Evolutionary conservation across 768 basidiomycete genomes (phyloP).

Genomic region (Boletus edulis): DNA sequence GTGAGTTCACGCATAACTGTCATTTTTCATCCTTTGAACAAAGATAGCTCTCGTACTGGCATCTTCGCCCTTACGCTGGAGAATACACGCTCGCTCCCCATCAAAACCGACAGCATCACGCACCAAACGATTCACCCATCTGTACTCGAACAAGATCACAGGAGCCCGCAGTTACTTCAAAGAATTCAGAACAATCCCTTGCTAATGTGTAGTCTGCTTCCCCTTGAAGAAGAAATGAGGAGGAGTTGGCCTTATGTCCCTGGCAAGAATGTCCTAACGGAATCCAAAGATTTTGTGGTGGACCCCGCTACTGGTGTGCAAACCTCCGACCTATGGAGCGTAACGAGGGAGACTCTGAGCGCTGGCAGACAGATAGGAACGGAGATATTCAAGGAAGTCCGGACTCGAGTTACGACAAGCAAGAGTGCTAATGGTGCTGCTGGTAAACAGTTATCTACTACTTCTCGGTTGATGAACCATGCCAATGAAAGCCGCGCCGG

Average conservation of each 20-base stretch:
- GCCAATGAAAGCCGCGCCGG: slow-evolving; percentile 25
- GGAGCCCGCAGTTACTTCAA: slow-evolving; percentile 34
- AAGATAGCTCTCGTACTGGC: slow-evolving; percentile 48
- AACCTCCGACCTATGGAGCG: slow-evolving; percentile 14
- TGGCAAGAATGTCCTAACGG: slow-evolving; percentile 12
- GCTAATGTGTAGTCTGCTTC: slow-evolving; percentile 42
- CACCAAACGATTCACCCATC: slow-evolving; percentile 64
- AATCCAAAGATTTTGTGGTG: slow-evolving; percentile 9
- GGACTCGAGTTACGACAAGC: slow-evolving; percentile 7
- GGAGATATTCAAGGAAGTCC: slow-evolving; percentile 23
- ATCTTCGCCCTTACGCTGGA: slow-evolving; percentile 48
- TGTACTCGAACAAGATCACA: slow-evolving; percentile 43
- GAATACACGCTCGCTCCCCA: slow-evolving; percentile 49
- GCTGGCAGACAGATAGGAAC: slow-evolving; percentile 15
- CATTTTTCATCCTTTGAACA: background rate
- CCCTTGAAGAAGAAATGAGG: slow-evolving; percentile 53
- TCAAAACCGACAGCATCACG: slow-evolving; percentile 41
- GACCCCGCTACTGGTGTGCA: background rate
- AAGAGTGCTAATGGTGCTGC: slow-evolving; percentile 5
- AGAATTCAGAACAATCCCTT: slow-evolving; percentile 41
- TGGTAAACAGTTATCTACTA: slow-evolving; percentile 14
- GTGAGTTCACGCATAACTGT: slow-evolving; percentile 36
- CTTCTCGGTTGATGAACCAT: slow-evolving; percentile 24
- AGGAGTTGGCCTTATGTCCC: slow-evolving; percentile 45
- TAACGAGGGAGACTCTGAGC: slow-evolving; percentile 15